A percentile compares a stretch with the other conserved stretches of the same genome.
Conservation (phyloP, 2,329 filamentous ascomycete genomes). For the Colletotrichum navitas region DNA sequence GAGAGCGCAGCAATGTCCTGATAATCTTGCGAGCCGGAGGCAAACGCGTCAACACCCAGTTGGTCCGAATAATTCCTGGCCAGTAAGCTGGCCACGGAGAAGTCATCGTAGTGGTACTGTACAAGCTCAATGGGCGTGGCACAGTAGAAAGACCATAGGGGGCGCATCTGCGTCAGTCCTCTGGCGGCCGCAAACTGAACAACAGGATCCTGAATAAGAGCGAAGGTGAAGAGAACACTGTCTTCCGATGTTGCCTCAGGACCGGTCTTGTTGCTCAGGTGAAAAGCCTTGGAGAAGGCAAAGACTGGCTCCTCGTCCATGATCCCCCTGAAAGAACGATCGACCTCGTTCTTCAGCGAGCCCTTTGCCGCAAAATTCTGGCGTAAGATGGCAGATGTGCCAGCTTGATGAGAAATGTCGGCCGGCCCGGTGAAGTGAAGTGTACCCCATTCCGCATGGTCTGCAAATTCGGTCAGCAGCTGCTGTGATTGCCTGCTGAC, state of each 20-base stretch:
- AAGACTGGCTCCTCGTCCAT: conserved; percentile 86
- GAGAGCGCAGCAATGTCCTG: conserved; percentile 82
- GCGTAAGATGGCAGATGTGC: conserved; percentile 74
- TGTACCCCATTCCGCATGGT: conserved; percentile 87
- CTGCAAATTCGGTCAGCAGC: conserved; percentile 79
- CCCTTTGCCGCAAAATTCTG: conserved; percentile 78
- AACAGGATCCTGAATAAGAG: conserved; percentile 82
- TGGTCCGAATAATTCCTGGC: conserved; percentile 81
- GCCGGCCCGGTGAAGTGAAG: conserved; percentile 80
- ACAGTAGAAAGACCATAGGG: conserved; percentile 85
- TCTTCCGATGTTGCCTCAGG: conserved; percentile 51
- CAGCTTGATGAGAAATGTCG: conserved; percentile 77
- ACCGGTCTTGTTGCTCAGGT: conserved; percentile 52
- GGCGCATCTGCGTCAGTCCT: conserved; percentile 82
- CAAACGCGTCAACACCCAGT: conserved; percentile 77
- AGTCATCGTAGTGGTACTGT: conserved; percentile 82
- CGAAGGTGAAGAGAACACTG: conserved; percentile 79
- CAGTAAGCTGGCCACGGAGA: conserved; percentile 70
- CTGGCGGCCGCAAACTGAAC: conserved; percentile 83
- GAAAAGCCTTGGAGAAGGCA: conserved; percentile 78
- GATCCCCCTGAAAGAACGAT: conserved; percentile 75
- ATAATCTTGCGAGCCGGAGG: conserved; percentile 80
- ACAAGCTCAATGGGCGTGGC: conserved; percentile 72
- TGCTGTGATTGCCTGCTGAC: conserved; percentile 71
- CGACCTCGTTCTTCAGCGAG: conserved; percentile 74